Conservation (phyloP, 1,284 basidiomycete genomes). For the Ganoderma meredithae region DNA sequence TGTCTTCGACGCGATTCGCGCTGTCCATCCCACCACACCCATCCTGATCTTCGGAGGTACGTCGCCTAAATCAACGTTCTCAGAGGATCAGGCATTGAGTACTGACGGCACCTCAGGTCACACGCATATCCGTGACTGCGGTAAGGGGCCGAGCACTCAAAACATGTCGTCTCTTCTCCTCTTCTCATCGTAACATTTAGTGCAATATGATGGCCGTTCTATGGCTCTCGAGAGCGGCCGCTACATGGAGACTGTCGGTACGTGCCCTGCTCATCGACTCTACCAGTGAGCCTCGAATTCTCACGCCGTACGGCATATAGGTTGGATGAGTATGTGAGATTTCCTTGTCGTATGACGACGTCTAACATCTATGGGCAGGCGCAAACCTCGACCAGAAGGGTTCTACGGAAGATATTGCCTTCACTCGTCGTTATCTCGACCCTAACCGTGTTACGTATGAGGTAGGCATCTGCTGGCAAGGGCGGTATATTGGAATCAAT, state of each 20-base stretch:
- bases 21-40: constrained; percentile 75
- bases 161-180: not conserved
- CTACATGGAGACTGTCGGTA: constrained; percentile 89
- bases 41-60: constrained; percentile 81
- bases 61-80: constrained; percentile 12
- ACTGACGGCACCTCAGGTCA: constrained; percentile 54
- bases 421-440: constrained; percentile 77
- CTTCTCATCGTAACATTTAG: constrained; percentile 33
- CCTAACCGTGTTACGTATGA: constrained; percentile 77
- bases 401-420: constrained; percentile 58
- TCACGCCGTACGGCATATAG: constrained; percentile 4
- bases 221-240: constrained; percentile 83
- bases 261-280: constrained; percentile 23
- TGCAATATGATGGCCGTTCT: constrained; percentile 66
- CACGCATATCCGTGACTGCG: constrained; percentile 81
- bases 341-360: not conserved
- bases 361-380: constrained; percentile 43
- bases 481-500: too few species aligned
- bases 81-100: not conserved
- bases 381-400: constrained; percentile 56
- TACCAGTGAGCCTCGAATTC: not conserved
- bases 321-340: constrained; percentile 25
- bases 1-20: constrained; percentile 79
- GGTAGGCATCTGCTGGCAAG: too few species aligned
- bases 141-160: constrained; percentile 43